Conservation (phyloP, 108 stramenopile species). For the Conticribra guillardii region DNA sequence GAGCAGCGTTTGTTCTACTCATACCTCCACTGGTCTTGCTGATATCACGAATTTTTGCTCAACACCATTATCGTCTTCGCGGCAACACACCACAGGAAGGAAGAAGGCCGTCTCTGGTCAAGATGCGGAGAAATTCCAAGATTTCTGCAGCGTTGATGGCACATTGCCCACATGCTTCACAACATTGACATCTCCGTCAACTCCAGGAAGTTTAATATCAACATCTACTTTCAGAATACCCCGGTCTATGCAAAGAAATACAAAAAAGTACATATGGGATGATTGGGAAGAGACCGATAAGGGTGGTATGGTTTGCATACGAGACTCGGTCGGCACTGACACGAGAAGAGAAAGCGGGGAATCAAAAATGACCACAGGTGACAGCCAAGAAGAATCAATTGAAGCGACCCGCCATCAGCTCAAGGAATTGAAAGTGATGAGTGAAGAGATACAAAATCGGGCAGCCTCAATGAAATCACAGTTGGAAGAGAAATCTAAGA, state of each 20-base stretch:
- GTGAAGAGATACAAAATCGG: constrained; percentile 31
- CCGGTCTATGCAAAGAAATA: neutral
- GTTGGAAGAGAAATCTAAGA: constrained; percentile 14
- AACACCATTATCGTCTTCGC: neutral
- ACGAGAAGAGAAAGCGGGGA: neutral
- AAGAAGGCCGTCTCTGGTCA: constrained; percentile 7
- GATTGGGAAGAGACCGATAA: constrained; percentile 28
- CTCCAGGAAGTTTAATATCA: neutral
- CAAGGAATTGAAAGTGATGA: constrained; percentile 18
- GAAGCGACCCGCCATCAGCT: constrained; percentile 19
- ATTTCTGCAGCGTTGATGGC: constrained; percentile 4
- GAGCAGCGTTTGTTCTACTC: too few relatives aligned
- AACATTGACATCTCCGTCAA: neutral
- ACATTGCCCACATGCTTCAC: neutral
- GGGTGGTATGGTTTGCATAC: constrained; percentile 2
- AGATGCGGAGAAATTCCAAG: constrained; percentile 19
- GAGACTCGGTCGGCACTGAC: neutral
- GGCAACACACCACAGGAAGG: neutral
- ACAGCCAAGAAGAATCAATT: constrained; percentile 10
- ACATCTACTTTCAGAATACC: constrained; percentile 1
- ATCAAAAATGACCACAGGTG: constrained; percentile 3
- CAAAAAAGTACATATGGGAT: constrained; percentile 37
- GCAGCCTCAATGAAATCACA: constrained; percentile 18
- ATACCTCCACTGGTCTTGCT: constrained; percentile 14
- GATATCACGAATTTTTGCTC: constrained; percentile 27